These are phyloP conservation scores for Zychaea mexicana DNA, from an alignment of 371 early-diverging fungal species.

Conservation along the genomic window DNA sequence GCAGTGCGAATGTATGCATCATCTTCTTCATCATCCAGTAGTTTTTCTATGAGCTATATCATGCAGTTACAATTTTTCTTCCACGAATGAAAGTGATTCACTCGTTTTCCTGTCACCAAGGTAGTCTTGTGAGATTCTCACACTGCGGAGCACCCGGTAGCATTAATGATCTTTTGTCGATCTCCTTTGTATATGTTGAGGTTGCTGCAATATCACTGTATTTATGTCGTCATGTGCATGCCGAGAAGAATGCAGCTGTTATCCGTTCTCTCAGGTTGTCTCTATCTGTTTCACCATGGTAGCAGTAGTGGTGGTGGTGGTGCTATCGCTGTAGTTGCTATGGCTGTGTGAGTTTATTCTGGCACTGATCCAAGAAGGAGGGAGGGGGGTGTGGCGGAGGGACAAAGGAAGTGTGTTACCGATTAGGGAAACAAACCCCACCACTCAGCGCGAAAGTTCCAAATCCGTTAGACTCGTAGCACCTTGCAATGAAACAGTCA, in stretches of 20 bases:
- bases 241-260: too few relatives aligned
- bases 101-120: not conserved
- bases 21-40: too few relatives aligned
- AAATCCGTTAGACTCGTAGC: slow-evolving; percentile 12
- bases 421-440: slow-evolving; percentile 11
- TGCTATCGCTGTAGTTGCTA: too few relatives aligned
- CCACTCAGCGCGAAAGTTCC: slow-evolving; percentile 14
- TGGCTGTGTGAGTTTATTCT: too few relatives aligned
- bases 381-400: not conserved
- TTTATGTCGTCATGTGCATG: too few relatives aligned
- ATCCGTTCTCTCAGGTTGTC: too few relatives aligned
- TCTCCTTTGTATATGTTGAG: not conserved
- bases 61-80: not conserved
- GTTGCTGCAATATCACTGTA: too few relatives aligned
- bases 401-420: slow-evolving; percentile 5
- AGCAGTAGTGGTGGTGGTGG: too few relatives aligned
- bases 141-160: not conserved
- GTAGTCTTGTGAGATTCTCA: slow-evolving; percentile 13
- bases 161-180: slow-evolving; percentile 3
- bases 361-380: not conserved
- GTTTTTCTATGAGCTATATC: too few relatives aligned
- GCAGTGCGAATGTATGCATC: too few relatives aligned
- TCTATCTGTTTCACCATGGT: too few relatives aligned
- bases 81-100: not conserved
- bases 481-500: slow-evolving; percentile 6